These are phyloP conservation scores for Ogataea dorogensis DNA, from an alignment of 805 yeast genomes.

Conservation along the genomic window DNA sequence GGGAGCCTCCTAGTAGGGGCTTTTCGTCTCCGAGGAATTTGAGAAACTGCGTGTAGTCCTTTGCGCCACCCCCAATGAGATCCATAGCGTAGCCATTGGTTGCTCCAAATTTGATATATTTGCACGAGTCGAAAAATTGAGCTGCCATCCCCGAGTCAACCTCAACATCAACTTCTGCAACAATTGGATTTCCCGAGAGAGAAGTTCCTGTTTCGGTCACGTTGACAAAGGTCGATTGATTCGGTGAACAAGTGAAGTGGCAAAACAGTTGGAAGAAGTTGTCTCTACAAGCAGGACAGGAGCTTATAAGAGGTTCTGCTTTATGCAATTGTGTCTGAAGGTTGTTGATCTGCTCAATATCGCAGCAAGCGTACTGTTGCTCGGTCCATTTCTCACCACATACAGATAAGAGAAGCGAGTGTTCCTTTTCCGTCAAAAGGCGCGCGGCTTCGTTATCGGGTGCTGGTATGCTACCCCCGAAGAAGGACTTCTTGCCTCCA, in stretches of 20 bases:
- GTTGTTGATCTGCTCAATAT: conserved; percentile 54
- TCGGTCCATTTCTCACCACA: conserved; percentile 73
- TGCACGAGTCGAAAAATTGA: conserved; percentile 77
- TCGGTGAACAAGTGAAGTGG: conserved; percentile 85
- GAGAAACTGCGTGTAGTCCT: conserved; percentile 64
- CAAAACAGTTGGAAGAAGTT: conserved; percentile 85
- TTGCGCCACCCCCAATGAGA: conserved; percentile 96
- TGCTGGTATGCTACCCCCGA: conserved; percentile 82
- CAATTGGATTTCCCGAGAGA: conserved; percentile 53
- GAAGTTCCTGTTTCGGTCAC: conserved; percentile 54
- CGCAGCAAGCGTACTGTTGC: conserved; percentile 63
- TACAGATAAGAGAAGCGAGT: conserved; percentile 47
- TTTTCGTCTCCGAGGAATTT: conserved; percentile 93
- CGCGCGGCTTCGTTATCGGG: conserved; percentile 54
- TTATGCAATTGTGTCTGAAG: conserved; percentile 63
- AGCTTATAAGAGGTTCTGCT: conserved; percentile 77
- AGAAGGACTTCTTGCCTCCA: conserved; percentile 76
- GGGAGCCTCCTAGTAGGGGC: conserved; percentile 92
- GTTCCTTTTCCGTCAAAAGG: conserved; percentile 43
- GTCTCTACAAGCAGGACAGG: conserved; percentile 90
- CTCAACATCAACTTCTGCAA: conserved; percentile 65
- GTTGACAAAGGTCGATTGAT: conserved; percentile 73
- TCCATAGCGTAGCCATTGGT: conserved; percentile 98
- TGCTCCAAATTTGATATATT: conserved; percentile 85
- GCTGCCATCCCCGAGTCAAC: conserved; percentile 61